These are phyloP conservation scores for Cynara cardunculus DNA, from an alignment of 129 eudicot genomes.

Conservation along the genomic window DNA sequence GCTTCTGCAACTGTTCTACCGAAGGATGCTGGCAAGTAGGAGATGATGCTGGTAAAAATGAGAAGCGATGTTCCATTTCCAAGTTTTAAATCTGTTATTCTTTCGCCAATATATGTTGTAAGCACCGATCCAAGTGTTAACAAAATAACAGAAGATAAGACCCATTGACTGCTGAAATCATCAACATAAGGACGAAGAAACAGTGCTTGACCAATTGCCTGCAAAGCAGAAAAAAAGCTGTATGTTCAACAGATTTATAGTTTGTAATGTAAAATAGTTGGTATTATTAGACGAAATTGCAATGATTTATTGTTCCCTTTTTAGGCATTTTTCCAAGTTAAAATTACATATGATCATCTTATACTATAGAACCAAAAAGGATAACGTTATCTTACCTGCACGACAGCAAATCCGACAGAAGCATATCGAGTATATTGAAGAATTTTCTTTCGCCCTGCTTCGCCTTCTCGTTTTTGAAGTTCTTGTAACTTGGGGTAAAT, in stretches of 20 bases:
- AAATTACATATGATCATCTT: neutral
- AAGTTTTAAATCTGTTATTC: slow-evolving; percentile 86
- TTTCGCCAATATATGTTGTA: slow-evolving; percentile 91
- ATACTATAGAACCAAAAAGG: neutral
- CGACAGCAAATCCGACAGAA: slow-evolving; percentile 96
- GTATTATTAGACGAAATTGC: neutral
- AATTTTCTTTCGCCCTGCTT: slow-evolving; percentile 92
- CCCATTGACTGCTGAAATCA: slow-evolving; percentile 97
- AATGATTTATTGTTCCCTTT: neutral
- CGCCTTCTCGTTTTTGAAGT: slow-evolving; percentile 95
- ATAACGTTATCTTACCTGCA: slow-evolving; percentile 53
- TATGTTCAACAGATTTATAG: neutral
- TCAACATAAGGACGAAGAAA: slow-evolving; percentile 89
- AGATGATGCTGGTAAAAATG: slow-evolving; percentile 93
- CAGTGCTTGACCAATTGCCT: slow-evolving; percentile 97
- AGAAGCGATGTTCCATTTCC: slow-evolving; percentile 97
- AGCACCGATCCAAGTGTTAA: slow-evolving; percentile 84
- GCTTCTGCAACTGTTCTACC: slow-evolving; percentile 95
- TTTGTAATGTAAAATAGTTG: neutral
- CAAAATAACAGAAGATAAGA: slow-evolving; percentile 64
- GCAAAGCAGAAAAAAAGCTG: slow-evolving; percentile 2
- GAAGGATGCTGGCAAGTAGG: slow-evolving; percentile 94
- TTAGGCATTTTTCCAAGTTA: too few species aligned
- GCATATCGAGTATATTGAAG: slow-evolving; percentile 97
- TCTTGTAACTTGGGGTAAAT: slow-evolving; percentile 97